phyloP scores from a whole-genome alignment of 2,329 filamentous ascomycete genomes.

The Decorospora gaudefroyi region DNA sequence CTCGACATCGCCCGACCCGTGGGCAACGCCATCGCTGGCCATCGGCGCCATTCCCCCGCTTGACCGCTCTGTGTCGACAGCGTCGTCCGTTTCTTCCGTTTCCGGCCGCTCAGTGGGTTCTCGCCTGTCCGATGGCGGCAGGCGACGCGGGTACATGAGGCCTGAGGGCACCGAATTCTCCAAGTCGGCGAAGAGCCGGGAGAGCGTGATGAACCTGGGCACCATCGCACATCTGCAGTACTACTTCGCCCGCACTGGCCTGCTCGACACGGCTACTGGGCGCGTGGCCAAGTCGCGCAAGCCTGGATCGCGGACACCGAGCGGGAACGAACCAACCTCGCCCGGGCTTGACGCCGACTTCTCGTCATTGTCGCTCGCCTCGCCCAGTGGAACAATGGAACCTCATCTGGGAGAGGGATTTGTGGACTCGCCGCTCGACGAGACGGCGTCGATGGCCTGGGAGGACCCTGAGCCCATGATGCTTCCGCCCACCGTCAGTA shows the following conservation, averaged over 20 bases:
- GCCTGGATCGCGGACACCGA: conserved; percentile 44
- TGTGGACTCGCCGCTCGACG: conserved; percentile 60
- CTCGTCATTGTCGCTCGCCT: conserved; percentile 30
- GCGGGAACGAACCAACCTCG: conserved; percentile 37
- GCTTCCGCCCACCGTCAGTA: conserved; percentile 96
- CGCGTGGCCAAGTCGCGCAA: conserved; percentile 74
- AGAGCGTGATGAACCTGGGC: conserved; percentile 94
- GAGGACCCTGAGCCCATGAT: conserved; percentile 73
- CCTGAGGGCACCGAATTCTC: conserved; percentile 89
- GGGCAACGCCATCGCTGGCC: conserved; percentile 65
- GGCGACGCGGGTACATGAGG: conserved; percentile 81
- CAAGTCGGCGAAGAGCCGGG: conserved; percentile 82
- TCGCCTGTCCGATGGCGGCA: conserved; percentile 53
- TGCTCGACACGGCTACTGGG: conserved; percentile 90
- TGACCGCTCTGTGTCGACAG: conserved; percentile 67
- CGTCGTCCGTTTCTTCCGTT: conserved; percentile 58
- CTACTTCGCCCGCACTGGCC: conserved; percentile 92
- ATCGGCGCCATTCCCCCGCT: conserved; percentile 63
- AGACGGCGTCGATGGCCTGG: conserved; percentile 55
- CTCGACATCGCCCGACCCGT: conserved; percentile 64
- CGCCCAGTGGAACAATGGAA: conserved; percentile 29
- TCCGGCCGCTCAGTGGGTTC: conserved; percentile 70
- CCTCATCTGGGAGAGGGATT: conserved; percentile 46
- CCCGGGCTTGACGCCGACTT: conserved; percentile 37
- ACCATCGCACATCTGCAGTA: conserved; percentile 98